Base-by-base conservation (phyloP, 345 rosid species). In the Pugionium cornutum region DNA sequence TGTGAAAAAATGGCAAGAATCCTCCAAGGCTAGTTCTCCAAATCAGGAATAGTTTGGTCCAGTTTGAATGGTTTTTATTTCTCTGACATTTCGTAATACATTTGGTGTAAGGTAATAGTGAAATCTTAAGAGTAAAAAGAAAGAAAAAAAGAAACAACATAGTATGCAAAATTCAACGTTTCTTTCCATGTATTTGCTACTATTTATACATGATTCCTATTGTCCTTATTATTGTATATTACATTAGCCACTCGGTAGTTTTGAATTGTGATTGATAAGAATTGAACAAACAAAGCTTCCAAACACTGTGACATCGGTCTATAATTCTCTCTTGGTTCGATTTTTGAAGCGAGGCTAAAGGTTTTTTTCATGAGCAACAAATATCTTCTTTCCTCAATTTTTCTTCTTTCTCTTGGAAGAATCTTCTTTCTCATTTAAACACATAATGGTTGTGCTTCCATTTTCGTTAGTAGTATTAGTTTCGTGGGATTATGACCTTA, bases 1-100 rank as follows among this genome's bases (percentile, higher is more conserved):
- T 69, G 90, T 88, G 29, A 80, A 71, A 56, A 80, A 70, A 71
- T 82, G 77, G 6, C 72, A 83, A 26, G 89, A 79, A 7, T 79
- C 51, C 64, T 45, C 67, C 54, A 83, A 45, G 39, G 79, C 73
- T 58, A 66, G n/a, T 62, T 31, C 77, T 74, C 78, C 78, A 51
- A 11, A 25, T 31, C 37, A 57, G 60, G 59, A 43, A 4, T 75
- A 75, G 65, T 57, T 53, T 72, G 3, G 37, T 56, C 29, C 29
- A 28, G 9, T 10, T 18, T 51, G 2, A 11, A 35, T 64, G 35
- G 10, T 42, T 50, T 51, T 42, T 11, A 31, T 6, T 25, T 53
- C 35, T 41, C 32, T 41, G 43, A 10, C 64, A 6, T 69, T 9
- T 6, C 43, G 5, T 32, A 0, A 44, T 59, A 4, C 40, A 40